Conservation (phyloP, 257 asterid species). For the Gynochthodes officinalis region DNA sequence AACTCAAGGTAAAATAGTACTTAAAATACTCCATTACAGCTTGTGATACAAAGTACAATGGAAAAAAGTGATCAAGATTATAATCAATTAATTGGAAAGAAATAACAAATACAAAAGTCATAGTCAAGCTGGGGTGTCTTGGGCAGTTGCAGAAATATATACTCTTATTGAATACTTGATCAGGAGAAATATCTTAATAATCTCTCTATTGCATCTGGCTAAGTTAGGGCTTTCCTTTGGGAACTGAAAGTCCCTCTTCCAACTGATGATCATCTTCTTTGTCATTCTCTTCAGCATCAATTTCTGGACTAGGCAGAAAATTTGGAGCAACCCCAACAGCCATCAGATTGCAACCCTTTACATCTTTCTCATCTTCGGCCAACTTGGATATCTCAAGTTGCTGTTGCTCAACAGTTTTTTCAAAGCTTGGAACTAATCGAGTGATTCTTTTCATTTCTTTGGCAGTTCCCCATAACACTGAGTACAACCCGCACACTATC, state of each 20-base stretch:
- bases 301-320: neutral
- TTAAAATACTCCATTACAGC: no score
- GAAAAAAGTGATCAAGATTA: no score
- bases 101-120: no score
- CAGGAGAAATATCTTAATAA: no score
- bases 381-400: neutral
- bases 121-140: no score
- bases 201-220: no score
- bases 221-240: neutral
- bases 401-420: neutral
- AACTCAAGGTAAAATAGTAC: no score
- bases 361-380: neutral
- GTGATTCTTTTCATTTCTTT: constrained; percentile 42
- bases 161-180: no score
- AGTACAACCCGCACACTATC: constrained; percentile 49
- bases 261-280: neutral
- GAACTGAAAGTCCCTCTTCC: neutral
- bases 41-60: no score
- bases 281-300: neutral
- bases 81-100: no score
- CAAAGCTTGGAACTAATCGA: constrained; percentile 27
- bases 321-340: neutral
- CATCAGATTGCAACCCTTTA: constrained; percentile 12
- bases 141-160: no score
- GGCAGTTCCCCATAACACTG: constrained; percentile 66